Percentiles rank a stretch among this genome's conserved stretches.
Conservation (phyloP, 176 grass and related monocot genomes). For the Carex littledalei region DNA sequence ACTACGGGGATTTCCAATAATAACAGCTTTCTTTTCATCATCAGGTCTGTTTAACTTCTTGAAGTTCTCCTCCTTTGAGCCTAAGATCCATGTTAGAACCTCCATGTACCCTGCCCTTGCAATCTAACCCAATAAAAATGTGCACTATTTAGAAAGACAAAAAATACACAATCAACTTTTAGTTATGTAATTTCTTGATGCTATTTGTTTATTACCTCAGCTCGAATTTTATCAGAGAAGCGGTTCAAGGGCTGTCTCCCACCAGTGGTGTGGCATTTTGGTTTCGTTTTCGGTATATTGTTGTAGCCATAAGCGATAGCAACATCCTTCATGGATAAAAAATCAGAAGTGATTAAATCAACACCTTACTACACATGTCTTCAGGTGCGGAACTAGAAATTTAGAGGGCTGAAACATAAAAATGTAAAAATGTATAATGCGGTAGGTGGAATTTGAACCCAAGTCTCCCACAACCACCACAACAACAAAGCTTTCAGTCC, state of each 20-base stretch:
- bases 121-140: conserved; percentile 44
- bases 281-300: conserved; percentile 90
- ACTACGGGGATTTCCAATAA: conserved; percentile 81
- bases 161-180: background rate
- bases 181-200: conserved; percentile 3
- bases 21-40: conserved; percentile 80
- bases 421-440: too few species aligned
- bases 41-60: conserved; percentile 69
- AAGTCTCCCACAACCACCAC: too few species aligned
- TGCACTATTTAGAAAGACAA: background rate
- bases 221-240: conserved; percentile 96
- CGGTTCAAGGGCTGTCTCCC: conserved; percentile 72
- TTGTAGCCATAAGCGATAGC: conserved; percentile 98
- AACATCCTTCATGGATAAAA: conserved; percentile 61
- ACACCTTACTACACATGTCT: background rate
- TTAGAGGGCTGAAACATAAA: too few species aligned
- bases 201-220: conserved; percentile 43
- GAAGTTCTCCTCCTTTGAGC: conserved; percentile 91
- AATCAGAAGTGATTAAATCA: background rate
- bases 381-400: too few species aligned
- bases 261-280: conserved; percentile 79
- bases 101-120: conserved; percentile 96
- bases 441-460: too few species aligned
- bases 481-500: too few species aligned
- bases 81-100: conserved; percentile 85